Evolutionary conservation across 2,329 filamentous ascomycete species (phyloP), one percentile per base, ranked within the genome.

Genomic region (Botrytis fabae): DNA sequence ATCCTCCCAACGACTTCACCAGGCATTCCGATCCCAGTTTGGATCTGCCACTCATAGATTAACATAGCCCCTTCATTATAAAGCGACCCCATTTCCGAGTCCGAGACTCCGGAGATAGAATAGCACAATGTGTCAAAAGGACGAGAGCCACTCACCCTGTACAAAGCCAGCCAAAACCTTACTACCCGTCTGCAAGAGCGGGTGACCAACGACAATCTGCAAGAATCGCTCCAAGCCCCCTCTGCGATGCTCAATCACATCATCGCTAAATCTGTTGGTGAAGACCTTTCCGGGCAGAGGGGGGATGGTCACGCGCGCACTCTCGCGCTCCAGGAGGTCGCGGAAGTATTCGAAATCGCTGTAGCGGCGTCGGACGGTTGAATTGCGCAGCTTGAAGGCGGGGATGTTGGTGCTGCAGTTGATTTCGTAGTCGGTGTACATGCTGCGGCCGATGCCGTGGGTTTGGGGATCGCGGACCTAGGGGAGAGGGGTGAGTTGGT

Each of bases 341-440:
- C 96, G 93, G 83, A 99, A 99, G 85, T 97, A 95, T 85, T 99
- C 96, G 82, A 99, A 99, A 83, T 99, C 96, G 73, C 92, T 96
- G 86, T 99, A 99, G 70, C 96, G 93, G 75, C 96, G 91, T 78
- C 95, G 94, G 75, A 99, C 96, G 78, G 91, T 90, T 76, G 91
- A 94, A 82, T 93, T 89, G 78, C 95, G 94, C 79, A 98, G 90
- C 86, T 98, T 98, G 89, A 99, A 99, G 79, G 96, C 95, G 73
- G 96, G 96, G 81, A 99, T 99, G 85, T 99, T 99, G 84, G 96
- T 99, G 80, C 93, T 92, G 86, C 96, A 97, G 79, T 97, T 89
- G 81, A 99, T 98, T 84, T 98, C 95, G 87, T 98, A 99, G 84
- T 97, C 96, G 71, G 96, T 99, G 86, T 98, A 98, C 94, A 97